A percentile compares a stretch with the other conserved stretches of the same genome.
Conservation (phyloP, 257 asterid species). For the Cordia subcordata region DNA sequence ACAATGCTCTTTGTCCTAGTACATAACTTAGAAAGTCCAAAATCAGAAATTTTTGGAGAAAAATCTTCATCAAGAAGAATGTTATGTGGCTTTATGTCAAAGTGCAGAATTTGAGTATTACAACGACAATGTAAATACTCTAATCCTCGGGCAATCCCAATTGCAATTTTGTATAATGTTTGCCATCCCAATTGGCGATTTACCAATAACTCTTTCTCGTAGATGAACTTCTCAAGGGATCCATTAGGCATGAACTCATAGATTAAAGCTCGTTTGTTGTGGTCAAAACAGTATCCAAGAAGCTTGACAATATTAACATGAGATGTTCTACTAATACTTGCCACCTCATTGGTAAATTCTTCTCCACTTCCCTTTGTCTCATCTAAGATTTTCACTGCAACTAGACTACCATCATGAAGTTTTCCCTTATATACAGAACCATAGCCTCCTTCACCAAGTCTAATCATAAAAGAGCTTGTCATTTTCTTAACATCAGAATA, state of each 20-base stretch:
- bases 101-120: constrained; percentile 25
- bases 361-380: constrained; percentile 14
- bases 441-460: constrained; percentile 20
- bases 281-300: constrained; percentile 31
- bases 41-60: constrained; percentile 25
- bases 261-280: constrained; percentile 23
- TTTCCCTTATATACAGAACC: constrained; percentile 19
- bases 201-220: neutral
- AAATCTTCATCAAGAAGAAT: constrained; percentile 26
- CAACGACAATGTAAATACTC: constrained; percentile 35
- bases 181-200: constrained; percentile 13
- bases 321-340: constrained; percentile 22
- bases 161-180: constrained; percentile 16
- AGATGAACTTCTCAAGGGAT: constrained; percentile 23
- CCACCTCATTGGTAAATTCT: constrained; percentile 30
- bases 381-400: constrained; percentile 14
- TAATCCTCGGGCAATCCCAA: constrained; percentile 35
- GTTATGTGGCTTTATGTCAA: constrained; percentile 38
- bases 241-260: constrained; percentile 33
- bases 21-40: constrained; percentile 28
- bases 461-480: constrained; percentile 2
- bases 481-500: constrained; percentile 11
- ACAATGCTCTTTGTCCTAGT: constrained; percentile 8
- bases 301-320: constrained; percentile 26
- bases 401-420: constrained; percentile 8